These are phyloP conservation scores for Talaromyces pinophilus DNA, from an alignment of 2,329 filamentous ascomycete genomes.

Conservation along the genomic window DNA sequence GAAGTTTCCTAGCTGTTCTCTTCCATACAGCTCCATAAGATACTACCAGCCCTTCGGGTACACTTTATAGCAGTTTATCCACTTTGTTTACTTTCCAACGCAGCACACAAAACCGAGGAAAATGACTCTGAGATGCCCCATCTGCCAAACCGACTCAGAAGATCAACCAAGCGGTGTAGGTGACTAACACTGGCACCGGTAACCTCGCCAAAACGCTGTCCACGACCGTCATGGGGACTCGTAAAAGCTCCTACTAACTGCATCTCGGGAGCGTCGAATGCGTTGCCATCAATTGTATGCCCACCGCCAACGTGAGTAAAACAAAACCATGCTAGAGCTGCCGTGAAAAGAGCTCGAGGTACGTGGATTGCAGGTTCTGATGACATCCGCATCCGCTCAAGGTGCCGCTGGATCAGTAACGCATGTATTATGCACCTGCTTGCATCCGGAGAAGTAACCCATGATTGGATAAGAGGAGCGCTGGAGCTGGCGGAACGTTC, in stretches of 20 bases:
- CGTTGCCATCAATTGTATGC: background rate
- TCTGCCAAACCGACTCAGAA: background rate
- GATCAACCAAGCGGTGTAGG: background rate
- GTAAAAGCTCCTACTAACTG: background rate
- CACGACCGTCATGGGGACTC: background rate
- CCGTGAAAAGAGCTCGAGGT: background rate
- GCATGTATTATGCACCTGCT: background rate
- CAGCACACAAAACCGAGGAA: background rate
- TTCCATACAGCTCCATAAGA: too few relatives aligned
- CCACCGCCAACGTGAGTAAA: background rate
- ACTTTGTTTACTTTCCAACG: background rate
- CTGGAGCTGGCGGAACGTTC: background rate
- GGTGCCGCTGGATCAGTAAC: slow-evolving; percentile 1
- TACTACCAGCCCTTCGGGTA: too few relatives aligned
- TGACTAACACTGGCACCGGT: background rate
- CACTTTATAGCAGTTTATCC: background rate
- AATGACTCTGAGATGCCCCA: background rate
- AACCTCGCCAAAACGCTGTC: background rate
- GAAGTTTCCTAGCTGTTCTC: too few relatives aligned
- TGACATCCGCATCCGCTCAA: background rate
- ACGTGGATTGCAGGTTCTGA: background rate
- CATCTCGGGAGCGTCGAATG: background rate
- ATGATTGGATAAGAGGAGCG: background rate
- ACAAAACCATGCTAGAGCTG: background rate
- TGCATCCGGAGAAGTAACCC: background rate